phyloP scores from a whole-genome alignment of 331 rosid species.

The Spiraea crenata region DNA sequence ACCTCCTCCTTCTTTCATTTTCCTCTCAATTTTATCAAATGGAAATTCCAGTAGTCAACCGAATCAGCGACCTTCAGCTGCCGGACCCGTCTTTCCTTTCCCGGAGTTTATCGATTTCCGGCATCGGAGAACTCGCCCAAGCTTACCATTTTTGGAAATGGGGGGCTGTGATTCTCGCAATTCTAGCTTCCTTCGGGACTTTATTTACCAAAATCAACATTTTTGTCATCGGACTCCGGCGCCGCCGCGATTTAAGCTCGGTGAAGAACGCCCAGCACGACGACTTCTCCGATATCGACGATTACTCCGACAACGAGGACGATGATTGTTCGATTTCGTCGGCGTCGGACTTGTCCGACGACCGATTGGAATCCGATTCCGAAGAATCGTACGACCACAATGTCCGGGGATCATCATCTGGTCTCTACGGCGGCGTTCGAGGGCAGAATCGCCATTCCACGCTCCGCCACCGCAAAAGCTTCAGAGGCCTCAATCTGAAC shows the following conservation, averaged over 20 bases:
- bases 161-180: slow-evolving; percentile 79
- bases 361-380: slow-evolving; percentile 9
- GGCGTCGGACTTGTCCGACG: slow-evolving; percentile 23
- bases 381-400: slow-evolving; percentile 23
- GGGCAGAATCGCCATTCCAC: slow-evolving; percentile 14
- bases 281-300: slow-evolving; percentile 32
- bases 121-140: slow-evolving; percentile 31
- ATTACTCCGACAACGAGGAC: slow-evolving; percentile 15
- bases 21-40: slow-evolving; percentile 21
- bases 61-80: slow-evolving; percentile 48
- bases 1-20: neutral
- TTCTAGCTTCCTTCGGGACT: slow-evolving; percentile 63
- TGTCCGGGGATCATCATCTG: slow-evolving; percentile 31
- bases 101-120: slow-evolving; percentile 37
- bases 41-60: slow-evolving; percentile 74
- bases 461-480: slow-evolving; percentile 39
- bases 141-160: slow-evolving; percentile 61
- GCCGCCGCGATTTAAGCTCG: slow-evolving; percentile 23
- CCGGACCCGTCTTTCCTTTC: slow-evolving; percentile 43
- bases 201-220: slow-evolving; percentile 52
- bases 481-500: slow-evolving; percentile 25
- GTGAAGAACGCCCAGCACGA: slow-evolving; percentile 16
- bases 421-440: slow-evolving; percentile 21
- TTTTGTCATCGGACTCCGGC: slow-evolving; percentile 34
- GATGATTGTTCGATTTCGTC: slow-evolving; percentile 23